phyloP scores from a whole-genome alignment of 2,329 filamentous ascomycete species.

The Neoarthrinium moseri region DNA sequence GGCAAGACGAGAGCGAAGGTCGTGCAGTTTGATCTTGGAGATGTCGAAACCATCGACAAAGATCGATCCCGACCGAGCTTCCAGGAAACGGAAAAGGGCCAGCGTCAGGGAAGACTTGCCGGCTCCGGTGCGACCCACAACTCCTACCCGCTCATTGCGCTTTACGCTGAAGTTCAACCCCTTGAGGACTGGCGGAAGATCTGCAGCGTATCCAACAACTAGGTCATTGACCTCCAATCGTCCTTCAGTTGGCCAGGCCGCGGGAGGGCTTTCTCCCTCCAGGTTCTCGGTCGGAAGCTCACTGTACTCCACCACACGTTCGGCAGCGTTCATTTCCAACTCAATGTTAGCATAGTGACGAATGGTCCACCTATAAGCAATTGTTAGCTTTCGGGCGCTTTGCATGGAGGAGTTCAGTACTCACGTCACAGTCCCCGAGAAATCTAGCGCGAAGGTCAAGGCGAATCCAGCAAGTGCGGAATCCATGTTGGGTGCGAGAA shows the following conservation, averaged over 20 bases:
- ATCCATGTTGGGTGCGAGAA: slow-evolving; percentile 60
- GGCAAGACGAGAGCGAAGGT: slow-evolving; percentile 70
- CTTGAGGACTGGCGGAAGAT: slow-evolving; percentile 69
- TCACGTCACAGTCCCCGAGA: slow-evolving; percentile 57
- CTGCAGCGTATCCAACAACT: slow-evolving; percentile 68
- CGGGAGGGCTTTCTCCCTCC: slow-evolving; percentile 59
- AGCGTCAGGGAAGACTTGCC: slow-evolving; percentile 76
- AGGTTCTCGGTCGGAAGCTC: slow-evolving; percentile 66
- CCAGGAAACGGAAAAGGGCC: slow-evolving; percentile 75
- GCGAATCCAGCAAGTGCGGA: slow-evolving; percentile 74
- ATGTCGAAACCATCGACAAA: slow-evolving; percentile 74
- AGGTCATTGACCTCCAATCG: slow-evolving; percentile 71
- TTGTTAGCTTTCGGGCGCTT: not conserved
- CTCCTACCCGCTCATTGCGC: slow-evolving; percentile 69
- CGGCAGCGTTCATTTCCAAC: slow-evolving; percentile 75
- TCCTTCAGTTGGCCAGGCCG: slow-evolving; percentile 74
- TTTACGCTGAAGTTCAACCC: slow-evolving; percentile 66
- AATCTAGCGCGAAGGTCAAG: slow-evolving; percentile 70
- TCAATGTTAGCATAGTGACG: slow-evolving; percentile 70
- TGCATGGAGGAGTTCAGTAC: slow-evolving; percentile 31
- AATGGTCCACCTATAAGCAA: slow-evolving; percentile 42
- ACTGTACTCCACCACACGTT: slow-evolving; percentile 74
- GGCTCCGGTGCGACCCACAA: slow-evolving; percentile 75
- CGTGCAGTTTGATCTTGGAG: slow-evolving; percentile 66
- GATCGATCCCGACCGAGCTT: slow-evolving; percentile 64